phyloP scores from a whole-genome alignment of 164 flowering plant genomes.

The Macadamia tetraphylla region DNA sequence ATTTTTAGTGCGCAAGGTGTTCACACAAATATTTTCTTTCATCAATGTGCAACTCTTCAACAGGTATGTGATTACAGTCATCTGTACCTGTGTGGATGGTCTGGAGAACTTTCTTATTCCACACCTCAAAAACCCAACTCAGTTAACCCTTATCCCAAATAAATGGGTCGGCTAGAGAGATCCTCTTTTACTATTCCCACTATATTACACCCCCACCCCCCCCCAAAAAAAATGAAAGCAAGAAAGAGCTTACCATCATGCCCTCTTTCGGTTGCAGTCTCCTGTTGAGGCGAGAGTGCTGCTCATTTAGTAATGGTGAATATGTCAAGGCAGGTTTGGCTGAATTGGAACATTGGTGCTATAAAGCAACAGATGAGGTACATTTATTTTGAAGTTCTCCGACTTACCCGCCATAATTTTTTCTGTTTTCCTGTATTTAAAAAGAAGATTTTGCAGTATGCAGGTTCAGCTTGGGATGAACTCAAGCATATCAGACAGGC shows the following conservation, averaged over 20 bases:
- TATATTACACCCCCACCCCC: too few species aligned
- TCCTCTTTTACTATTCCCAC: too few species aligned
- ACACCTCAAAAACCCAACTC: neutral
- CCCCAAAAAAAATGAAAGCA: too few species aligned
- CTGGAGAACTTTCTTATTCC: neutral
- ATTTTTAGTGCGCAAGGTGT: conserved; percentile 87
- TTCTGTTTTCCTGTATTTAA: neutral
- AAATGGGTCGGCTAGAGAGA: too few species aligned
- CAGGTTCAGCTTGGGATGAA: conserved; percentile 22
- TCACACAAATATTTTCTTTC: conserved; percentile 96
- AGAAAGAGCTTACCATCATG: neutral
- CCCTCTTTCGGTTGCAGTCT: conserved; percentile 3
- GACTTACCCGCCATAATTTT: neutral
- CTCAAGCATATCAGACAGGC: conserved; percentile 22
- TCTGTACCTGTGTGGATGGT: conserved; percentile 1
- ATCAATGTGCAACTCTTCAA: conserved; percentile 97
- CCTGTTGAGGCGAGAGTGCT: conserved; percentile 16
- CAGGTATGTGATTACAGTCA: conserved; percentile 39
- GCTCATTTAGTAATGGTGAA: conserved; percentile 21
- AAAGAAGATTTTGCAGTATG: conserved; percentile 23
- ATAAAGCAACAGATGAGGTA: conserved; percentile 19
- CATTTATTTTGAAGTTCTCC: neutral
- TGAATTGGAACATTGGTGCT: conserved; percentile 18
- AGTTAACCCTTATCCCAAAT: too few species aligned
- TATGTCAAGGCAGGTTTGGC: conserved; percentile 19